Percentiles rank a stretch among this genome's conserved stretches.
These are phyloP conservation scores for Ophiobolus disseminans DNA, from an alignment of 2,329 filamentous ascomycete species.

Conservation along the genomic window DNA sequence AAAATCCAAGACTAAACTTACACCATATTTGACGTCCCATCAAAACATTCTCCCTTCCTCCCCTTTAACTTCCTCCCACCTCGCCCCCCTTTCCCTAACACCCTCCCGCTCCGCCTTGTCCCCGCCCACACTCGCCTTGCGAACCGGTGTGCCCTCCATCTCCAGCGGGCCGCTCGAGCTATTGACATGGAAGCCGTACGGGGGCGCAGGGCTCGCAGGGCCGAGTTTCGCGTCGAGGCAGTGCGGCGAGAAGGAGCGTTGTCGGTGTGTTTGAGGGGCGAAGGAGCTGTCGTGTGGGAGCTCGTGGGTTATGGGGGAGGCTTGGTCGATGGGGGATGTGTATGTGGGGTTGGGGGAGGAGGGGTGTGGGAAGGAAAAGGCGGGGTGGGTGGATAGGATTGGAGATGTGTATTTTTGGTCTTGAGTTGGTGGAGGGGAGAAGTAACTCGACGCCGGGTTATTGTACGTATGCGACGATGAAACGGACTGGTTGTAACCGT, in stretches of 20 bases:
- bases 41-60: conserved; percentile 1
- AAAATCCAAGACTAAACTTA: too few species aligned
- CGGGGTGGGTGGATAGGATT: too few species aligned
- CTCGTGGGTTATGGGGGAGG: too few species aligned
- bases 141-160: conserved; percentile 6
- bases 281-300: not conserved
- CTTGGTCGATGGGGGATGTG: too few species aligned
- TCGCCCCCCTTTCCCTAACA: not conserved
- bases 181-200: conserved; percentile 13
- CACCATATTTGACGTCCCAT: too few species aligned
- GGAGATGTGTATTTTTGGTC: not conserved
- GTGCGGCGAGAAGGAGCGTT: not conserved
- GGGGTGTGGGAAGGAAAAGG: too few species aligned
- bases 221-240: not conserved
- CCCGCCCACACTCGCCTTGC: too few species aligned
- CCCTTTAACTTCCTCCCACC: conserved; percentile 11
- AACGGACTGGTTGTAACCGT: too few species aligned
- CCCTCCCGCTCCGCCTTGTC: not conserved
- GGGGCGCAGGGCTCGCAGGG: conserved; percentile 1
- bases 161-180: conserved; percentile 4
- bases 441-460: not conserved
- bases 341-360: too few species aligned
- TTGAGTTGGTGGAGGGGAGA: not conserved
- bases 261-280: not conserved
- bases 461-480: not conserved